phyloP scores from a whole-genome alignment of 352 stramenopile genomes.

The Pseudoperonospora humuli region DNA sequence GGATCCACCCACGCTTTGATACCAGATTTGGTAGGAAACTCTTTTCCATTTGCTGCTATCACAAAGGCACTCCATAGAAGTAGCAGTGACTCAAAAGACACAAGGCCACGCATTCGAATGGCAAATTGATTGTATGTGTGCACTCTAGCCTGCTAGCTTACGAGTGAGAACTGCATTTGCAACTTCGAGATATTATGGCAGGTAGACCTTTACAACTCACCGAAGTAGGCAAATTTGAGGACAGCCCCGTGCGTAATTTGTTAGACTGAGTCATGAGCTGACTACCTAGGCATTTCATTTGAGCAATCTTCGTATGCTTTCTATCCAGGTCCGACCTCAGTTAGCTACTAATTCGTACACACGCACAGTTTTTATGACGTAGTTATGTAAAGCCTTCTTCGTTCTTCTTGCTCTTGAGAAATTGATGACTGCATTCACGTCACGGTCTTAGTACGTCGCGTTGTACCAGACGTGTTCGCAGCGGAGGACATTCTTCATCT shows the following conservation, averaged over 20 bases:
- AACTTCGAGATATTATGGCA: background rate
- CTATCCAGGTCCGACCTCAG: too few species aligned
- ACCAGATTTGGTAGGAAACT: constrained; percentile 45
- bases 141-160: background rate
- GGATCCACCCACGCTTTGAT: constrained; percentile 59
- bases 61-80: background rate
- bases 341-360: too few species aligned
- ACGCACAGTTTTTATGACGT: too few species aligned
- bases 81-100: background rate
- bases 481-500: too few species aligned
- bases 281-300: too few species aligned
- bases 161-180: background rate
- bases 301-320: too few species aligned
- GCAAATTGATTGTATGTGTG: background rate
- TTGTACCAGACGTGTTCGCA: too few species aligned
- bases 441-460: too few species aligned
- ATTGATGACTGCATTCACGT: too few species aligned
- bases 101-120: background rate
- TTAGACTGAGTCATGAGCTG: background rate
- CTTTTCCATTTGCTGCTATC: background rate
- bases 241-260: background rate
- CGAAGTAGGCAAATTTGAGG: background rate
- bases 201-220: background rate
- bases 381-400: too few species aligned
- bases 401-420: too few species aligned